These are phyloP conservation scores for Boletus hoseneyae DNA, from an alignment of 1,284 basidiomycete genomes.

Conservation along the genomic window DNA sequence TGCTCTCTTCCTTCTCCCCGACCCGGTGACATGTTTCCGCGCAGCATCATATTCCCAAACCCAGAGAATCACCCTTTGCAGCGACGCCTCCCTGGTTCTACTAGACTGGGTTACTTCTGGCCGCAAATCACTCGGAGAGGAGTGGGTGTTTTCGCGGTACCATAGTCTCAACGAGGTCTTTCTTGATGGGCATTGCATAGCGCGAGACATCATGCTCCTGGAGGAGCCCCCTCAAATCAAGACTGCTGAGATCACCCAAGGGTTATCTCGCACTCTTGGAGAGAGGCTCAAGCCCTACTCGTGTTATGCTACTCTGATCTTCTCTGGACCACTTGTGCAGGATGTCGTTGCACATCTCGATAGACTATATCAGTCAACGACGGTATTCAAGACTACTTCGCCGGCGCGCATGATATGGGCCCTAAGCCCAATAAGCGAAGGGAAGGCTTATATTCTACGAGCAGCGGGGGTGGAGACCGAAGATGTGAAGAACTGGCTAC, in stretches of 20 bases:
- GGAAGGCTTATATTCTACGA: constrained; percentile 57
- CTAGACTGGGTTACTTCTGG: constrained; percentile 94
- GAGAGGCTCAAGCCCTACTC: constrained; percentile 71
- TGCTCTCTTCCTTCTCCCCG: constrained; percentile 79
- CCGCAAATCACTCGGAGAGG: constrained; percentile 73
- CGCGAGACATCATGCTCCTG: constrained; percentile 75
- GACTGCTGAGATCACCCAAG: constrained; percentile 18
- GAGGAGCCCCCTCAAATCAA: constrained; percentile 40
- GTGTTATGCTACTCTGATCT: constrained; percentile 80
- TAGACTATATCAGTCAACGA: constrained; percentile 50
- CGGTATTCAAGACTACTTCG: constrained; percentile 54
- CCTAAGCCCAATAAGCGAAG: constrained; percentile 50
- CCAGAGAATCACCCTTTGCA: constrained; percentile 68
- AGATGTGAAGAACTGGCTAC: constrained; percentile 67
- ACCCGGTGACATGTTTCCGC: constrained; percentile 89
- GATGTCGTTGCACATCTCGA: constrained; percentile 45
- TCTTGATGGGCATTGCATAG: constrained; percentile 58
- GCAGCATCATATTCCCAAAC: constrained; percentile 78
- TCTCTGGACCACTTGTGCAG: constrained; percentile 62
- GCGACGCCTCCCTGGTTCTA: constrained; percentile 61
- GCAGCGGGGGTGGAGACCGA: constrained; percentile 74
- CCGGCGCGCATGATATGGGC: constrained; percentile 76
- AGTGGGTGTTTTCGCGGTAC: constrained; percentile 87
- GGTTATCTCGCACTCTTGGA: constrained; percentile 44
- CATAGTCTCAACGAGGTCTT: constrained; percentile 84